Base-by-base conservation (phyloP, 306 rosid genomes). In the Malus asiatica region DNA sequence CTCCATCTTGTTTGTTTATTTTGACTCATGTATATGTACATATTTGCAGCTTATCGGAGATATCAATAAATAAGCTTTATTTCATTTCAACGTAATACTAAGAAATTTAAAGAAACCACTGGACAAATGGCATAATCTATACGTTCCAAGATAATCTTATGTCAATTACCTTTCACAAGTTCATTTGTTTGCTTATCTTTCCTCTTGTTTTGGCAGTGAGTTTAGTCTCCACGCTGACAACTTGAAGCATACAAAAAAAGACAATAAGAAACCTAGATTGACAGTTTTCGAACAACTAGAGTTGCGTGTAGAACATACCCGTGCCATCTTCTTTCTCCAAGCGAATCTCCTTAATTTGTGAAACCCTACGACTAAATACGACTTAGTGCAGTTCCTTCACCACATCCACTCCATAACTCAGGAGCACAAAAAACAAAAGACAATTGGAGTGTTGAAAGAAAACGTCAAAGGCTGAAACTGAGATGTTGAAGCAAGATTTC, bases 261-360 rank as follows among this genome's bases (percentile, higher is more conserved):
- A 69, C 51, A 55, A n/a, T 27, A 23, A 61, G 71, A 80, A 57
- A 69, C 76, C 59, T 58, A 77, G 44, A 38, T 74, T 77, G 44
- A 20, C 30, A 74, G 64, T 72, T 79, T 72, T 64, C 65, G 15
- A 42, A 76, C 46, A 74, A 70, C 59, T 29, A 72, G 32, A 79
- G 78, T 55, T 61, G 70, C 65, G 79, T 40, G 73, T 25, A 76
- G 20, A 74, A 66, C 91, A 83, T 90, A 95, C 98, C 99, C 99
- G 61, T 95, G 99, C 99, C 99, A 90, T 77, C 96, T 77, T 92
- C 96, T 86, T 92, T 95, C 79, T 92, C 98, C 96, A 95, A 77
- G 91, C 89, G 89, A 80, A 95, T 95, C 90, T 95, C 99, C 86
- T 90, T 27, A 27, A 27, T 27, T 92, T 0, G 99, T 95, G 75